phyloP scores from a whole-genome alignment of 768 basidiomycete genomes.

The Lactarius sanguifluus region DNA sequence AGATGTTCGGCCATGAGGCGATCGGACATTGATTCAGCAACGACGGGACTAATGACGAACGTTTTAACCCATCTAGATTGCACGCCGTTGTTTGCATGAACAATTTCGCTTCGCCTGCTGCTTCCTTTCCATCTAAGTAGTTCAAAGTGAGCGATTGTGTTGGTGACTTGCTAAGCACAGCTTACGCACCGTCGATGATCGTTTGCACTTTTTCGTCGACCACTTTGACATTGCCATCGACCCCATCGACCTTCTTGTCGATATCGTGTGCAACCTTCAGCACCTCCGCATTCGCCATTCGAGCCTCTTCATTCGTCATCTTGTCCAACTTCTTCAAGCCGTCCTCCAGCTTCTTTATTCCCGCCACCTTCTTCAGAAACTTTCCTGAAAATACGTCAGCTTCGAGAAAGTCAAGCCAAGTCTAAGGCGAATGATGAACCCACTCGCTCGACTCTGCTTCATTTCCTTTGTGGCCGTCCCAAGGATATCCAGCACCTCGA shows the following conservation, averaged over 20 bases:
- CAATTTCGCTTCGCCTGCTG: neutral
- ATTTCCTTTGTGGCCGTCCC: neutral
- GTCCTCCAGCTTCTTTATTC: neutral
- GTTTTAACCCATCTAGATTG: neutral
- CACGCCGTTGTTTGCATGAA: neutral
- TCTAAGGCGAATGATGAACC: neutral
- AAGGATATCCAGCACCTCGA: neutral
- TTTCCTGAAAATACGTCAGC: neutral
- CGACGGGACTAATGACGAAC: neutral
- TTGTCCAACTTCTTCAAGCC: neutral
- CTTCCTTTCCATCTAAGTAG: neutral
- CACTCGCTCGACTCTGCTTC: neutral
- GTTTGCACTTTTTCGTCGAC: neutral
- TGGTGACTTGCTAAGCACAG: neutral
- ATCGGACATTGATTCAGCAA: too few relatives aligned
- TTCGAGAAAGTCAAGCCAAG: too few relatives aligned
- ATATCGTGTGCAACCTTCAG: neutral
- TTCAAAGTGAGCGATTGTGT: neutral
- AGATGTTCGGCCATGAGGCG: neutral
- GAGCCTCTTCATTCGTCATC: neutral
- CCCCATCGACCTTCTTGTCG: neutral
- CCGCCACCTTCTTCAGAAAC: neutral
- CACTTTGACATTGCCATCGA: neutral
- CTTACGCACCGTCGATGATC: neutral
- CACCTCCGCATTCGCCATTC: neutral